Conservation (phyloP, 176 grass and related monocot genomes). For the Melocanna baccifera region DNA sequence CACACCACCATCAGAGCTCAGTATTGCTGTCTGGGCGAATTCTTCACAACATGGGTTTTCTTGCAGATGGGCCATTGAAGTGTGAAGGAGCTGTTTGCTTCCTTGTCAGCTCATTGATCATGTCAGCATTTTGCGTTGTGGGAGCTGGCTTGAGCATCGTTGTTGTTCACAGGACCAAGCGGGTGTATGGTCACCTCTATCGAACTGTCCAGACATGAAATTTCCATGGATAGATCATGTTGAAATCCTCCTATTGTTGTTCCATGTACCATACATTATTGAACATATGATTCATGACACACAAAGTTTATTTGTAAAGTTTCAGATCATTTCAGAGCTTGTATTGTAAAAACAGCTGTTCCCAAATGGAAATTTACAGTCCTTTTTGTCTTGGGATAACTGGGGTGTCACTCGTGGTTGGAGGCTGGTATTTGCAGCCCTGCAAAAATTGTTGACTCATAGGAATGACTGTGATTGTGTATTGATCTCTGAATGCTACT, state of each 20-base stretch:
- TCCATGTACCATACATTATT: slow-evolving; percentile 27
- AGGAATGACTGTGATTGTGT: not conserved
- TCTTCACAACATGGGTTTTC: slow-evolving; percentile 20
- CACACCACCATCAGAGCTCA: slow-evolving; percentile 20
- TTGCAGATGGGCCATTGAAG: slow-evolving; percentile 49
- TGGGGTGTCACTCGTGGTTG: not conserved
- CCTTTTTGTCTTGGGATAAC: not conserved
- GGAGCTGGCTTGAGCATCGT: slow-evolving; percentile 59
- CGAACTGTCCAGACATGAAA: slow-evolving; percentile 44
- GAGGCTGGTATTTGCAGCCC: not conserved
- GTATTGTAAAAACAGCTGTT: not conserved
- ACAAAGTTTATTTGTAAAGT: slow-evolving; percentile 27
- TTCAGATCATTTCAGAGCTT: slow-evolving; percentile 22
- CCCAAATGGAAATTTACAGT: slow-evolving; percentile 6
- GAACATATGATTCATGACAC: slow-evolving; percentile 19
- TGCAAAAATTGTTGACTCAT: not conserved
- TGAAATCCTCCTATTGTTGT: not conserved
- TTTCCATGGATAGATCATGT: slow-evolving; percentile 5
- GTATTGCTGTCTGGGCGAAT: slow-evolving; percentile 8
- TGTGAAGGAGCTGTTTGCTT: slow-evolving; percentile 73
- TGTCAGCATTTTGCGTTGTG: slow-evolving; percentile 66
- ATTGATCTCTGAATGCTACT: slow-evolving; percentile 13
- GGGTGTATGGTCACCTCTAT: slow-evolving; percentile 59
- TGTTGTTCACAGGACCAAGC: slow-evolving; percentile 65
- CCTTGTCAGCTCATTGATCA: slow-evolving; percentile 77